Evolutionary conservation across 2,329 filamentous ascomycete genomes (phyloP).

Genomic region (Scorias spongiosa): DNA sequence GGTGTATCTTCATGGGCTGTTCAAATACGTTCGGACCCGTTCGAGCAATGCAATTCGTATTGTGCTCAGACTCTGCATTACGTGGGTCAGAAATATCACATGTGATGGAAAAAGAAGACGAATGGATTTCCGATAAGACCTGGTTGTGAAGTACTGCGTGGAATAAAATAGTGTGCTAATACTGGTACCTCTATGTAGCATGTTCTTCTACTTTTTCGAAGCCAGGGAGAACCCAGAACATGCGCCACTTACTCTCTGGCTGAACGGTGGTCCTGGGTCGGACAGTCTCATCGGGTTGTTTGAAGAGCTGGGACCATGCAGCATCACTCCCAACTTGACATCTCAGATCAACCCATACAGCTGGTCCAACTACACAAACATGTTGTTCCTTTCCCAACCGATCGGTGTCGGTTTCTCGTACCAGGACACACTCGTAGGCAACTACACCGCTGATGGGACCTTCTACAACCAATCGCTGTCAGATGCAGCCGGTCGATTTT

Average conservation of each 20-base stretch:
- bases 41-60: no score
- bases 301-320: slow-evolving; percentile 27
- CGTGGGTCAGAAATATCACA: no score
- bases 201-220: slow-evolving; percentile 53
- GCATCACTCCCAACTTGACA: slow-evolving; percentile 21
- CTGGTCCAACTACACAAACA: slow-evolving; percentile 43
- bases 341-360: slow-evolving; percentile 36
- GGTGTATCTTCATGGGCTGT: no score
- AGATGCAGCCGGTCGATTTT: slow-evolving; percentile 28
- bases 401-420: slow-evolving; percentile 31
- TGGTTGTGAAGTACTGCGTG: no score
- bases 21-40: no score
- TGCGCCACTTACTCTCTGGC: slow-evolving; percentile 45
- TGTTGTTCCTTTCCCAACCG: slow-evolving; percentile 46
- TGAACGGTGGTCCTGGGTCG: slow-evolving; percentile 45
- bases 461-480: slow-evolving; percentile 30
- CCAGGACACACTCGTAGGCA: slow-evolving; percentile 8
- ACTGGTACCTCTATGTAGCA: slow-evolving; percentile 40
- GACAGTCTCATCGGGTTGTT: slow-evolving; percentile 45
- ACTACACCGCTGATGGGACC: slow-evolving; percentile 22
- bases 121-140: no score
- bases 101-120: no score
- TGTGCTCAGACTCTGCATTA: no score
- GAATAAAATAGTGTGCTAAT: no score
- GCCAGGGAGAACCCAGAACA: slow-evolving; percentile 35